A percentile compares a stretch with the other conserved stretches of the same genome.
These are phyloP conservation scores for Syncephalis fuscata DNA, from an alignment of 371 early-diverging fungal species.

Conservation along the genomic window DNA sequence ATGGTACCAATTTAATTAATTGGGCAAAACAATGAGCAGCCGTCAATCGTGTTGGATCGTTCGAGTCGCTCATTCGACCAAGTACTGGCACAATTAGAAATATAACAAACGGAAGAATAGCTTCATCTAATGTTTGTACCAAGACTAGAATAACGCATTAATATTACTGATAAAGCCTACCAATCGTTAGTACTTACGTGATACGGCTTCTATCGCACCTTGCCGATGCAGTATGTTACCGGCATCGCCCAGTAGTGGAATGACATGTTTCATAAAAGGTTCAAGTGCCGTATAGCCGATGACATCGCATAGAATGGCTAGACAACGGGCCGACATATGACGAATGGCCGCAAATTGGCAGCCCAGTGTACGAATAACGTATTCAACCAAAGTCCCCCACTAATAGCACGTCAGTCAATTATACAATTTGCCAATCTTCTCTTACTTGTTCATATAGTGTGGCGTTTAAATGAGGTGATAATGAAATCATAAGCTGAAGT, in stretches of 20 bases:
- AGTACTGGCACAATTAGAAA: slow-evolving; percentile 93
- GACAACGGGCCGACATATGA: slow-evolving; percentile 57
- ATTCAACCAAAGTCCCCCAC: no score
- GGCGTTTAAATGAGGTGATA: slow-evolving; percentile 45
- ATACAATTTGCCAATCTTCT: no score
- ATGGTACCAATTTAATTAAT: slow-evolving; percentile 83
- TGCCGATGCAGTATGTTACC: slow-evolving; percentile 54
- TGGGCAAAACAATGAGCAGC: slow-evolving; percentile 88
- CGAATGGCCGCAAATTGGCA: slow-evolving; percentile 60
- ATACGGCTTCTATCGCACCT: slow-evolving; percentile 72
- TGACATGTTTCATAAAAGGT: slow-evolving; percentile 48
- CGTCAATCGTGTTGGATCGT: slow-evolving; percentile 74
- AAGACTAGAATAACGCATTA: slow-evolving; percentile 27
- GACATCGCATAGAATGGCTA: slow-evolving; percentile 53
- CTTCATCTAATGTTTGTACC: slow-evolving; percentile 46
- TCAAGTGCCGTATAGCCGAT: slow-evolving; percentile 60
- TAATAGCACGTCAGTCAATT: no score
- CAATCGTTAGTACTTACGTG: slow-evolving; percentile 18
- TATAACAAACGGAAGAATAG: slow-evolving; percentile 83
- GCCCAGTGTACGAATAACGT: not conserved
- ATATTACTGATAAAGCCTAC: not conserved
- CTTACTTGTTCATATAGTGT: not conserved
- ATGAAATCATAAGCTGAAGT: slow-evolving; percentile 45
- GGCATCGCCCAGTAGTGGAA: slow-evolving; percentile 67
- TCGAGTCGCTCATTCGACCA: slow-evolving; percentile 92